A percentile compares a stretch with the other conserved stretches of the same genome.
phyloP scores from a whole-genome alignment of 1,284 basidiomycete genomes.

The Neonothopanus nambi region DNA sequence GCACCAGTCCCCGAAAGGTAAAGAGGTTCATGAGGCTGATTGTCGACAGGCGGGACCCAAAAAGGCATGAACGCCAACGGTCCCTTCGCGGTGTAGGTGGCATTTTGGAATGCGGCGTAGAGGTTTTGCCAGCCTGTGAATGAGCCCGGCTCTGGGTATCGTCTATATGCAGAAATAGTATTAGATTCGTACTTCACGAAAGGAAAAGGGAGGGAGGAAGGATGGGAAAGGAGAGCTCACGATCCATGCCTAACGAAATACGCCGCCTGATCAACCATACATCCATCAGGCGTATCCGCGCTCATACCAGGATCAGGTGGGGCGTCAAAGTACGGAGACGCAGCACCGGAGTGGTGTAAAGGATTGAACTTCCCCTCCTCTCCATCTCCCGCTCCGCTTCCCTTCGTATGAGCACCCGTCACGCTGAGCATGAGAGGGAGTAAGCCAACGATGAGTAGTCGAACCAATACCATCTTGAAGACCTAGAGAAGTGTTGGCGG shows the following conservation, averaged over 20 bases:
- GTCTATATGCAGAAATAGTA: slow-evolving; percentile 24
- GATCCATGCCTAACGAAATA: slow-evolving; percentile 45
- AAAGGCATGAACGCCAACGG: slow-evolving; percentile 40
- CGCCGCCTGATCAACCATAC: slow-evolving; percentile 43
- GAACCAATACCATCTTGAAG: no score
- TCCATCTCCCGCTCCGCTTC: no score
- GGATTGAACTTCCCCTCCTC: slow-evolving; percentile 41
- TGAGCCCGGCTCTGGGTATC: slow-evolving; percentile 42
- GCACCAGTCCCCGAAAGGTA: slow-evolving; percentile 41
- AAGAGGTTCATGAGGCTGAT: slow-evolving; percentile 37
- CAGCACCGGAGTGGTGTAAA: slow-evolving; percentile 41
- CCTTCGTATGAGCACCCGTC: no score
- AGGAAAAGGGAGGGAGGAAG: neutral
- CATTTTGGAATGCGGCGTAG: slow-evolving; percentile 41
- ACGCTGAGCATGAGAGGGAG: no score
- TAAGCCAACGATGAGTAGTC: no score
- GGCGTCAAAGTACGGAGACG: slow-evolving; percentile 44
- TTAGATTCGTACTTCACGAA: neutral
- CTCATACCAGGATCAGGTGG: slow-evolving; percentile 37
- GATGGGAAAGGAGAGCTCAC: slow-evolving; percentile 15
- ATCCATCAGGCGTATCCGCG: slow-evolving; percentile 33
- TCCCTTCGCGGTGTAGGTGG: slow-evolving; percentile 37
- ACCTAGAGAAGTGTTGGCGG: no score
- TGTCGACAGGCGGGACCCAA: slow-evolving; percentile 42
- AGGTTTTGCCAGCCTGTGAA: slow-evolving; percentile 39